A percentile compares a stretch with the other conserved stretches of the same genome.
Evolutionary conservation across 306 rosid species (phyloP).

Genomic region (Purshia tridentata): DNA sequence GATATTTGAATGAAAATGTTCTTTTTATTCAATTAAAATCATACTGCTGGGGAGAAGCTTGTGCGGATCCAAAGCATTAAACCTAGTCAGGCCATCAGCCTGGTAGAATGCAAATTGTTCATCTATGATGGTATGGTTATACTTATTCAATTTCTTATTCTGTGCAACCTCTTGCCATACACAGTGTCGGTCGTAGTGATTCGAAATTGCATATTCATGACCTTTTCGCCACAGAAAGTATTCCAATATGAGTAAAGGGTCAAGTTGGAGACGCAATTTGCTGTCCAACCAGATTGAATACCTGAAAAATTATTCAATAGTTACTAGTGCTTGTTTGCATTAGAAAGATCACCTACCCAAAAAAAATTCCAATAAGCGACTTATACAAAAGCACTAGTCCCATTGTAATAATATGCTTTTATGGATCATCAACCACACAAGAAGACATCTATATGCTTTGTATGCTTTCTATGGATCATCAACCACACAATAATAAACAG

Average conservation of each 20-base stretch:
- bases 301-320: conserved; percentile 40
- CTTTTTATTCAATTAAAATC: conserved; percentile 22
- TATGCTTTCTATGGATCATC: too few relatives aligned
- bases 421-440: too few relatives aligned
- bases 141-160: conserved; percentile 79
- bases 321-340: not conserved
- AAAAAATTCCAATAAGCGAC: not conserved
- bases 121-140: conserved; percentile 68
- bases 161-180: conserved; percentile 83
- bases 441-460: too few relatives aligned
- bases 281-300: conserved; percentile 97
- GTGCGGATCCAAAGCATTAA: conserved; percentile 64
- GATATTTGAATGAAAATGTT: conserved; percentile 7
- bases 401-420: not conserved
- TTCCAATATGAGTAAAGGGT: conserved; percentile 84
- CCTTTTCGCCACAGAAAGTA: conserved; percentile 92
- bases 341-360: not conserved
- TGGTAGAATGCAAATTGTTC: conserved; percentile 66
- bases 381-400: not conserved
- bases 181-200: conserved; percentile 82
- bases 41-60: conserved; percentile 90
- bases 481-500: too few relatives aligned
- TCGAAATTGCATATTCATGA: conserved; percentile 71
- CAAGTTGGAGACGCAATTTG: conserved; percentile 87
- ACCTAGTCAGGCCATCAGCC: conserved; percentile 75